Evolutionary conservation across 2,329 filamentous ascomycete species (phyloP).

Genomic region (Neofusicoccum laricinum): DNA sequence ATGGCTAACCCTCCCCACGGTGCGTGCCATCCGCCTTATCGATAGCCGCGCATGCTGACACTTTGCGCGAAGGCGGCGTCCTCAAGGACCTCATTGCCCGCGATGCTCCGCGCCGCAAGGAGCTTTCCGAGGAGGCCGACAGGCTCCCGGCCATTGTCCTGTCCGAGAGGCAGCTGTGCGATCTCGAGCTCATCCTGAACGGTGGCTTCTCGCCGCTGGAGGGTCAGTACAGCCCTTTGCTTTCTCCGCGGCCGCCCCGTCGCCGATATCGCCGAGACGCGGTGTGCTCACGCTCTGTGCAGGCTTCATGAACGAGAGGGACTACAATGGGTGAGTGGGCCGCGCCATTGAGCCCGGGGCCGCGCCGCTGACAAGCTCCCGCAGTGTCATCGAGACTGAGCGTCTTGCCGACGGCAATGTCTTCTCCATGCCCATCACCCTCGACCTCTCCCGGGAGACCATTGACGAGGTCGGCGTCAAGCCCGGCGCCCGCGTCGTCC

Average conservation of each 20-base stretch:
- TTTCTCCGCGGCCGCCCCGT: not conserved
- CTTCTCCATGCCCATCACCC: constrained; percentile 95
- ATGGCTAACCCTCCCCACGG: constrained; percentile 55
- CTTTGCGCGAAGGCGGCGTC: constrained; percentile 65
- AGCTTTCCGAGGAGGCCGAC: constrained; percentile 83
- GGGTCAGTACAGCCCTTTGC: constrained; percentile 56
- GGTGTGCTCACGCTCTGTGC: constrained; percentile 20
- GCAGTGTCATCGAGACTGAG: constrained; percentile 81
- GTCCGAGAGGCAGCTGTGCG: constrained; percentile 92
- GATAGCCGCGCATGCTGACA: constrained; percentile 21
- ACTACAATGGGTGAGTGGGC: constrained; percentile 79
- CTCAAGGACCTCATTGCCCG: constrained; percentile 97
- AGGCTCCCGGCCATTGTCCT: constrained; percentile 79
- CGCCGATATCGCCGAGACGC: constrained; percentile 13
- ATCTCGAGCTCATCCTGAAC: constrained; percentile 95
- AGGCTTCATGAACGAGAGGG: constrained; percentile 97
- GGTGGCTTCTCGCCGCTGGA: constrained; percentile 97
- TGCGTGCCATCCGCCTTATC: constrained; percentile 25
- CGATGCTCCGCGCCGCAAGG: constrained; percentile 76
- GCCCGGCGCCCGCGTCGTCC: constrained; percentile 76
- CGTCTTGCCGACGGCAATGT: constrained; percentile 85
- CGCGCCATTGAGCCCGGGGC: not conserved
- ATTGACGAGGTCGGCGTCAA: constrained; percentile 75
- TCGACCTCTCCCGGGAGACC: constrained; percentile 74
- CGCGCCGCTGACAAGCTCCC: constrained; percentile 27